Base-by-base conservation (phyloP, 225 moss, liverwort and hornwort species). In the Ulota crispa region DNA sequence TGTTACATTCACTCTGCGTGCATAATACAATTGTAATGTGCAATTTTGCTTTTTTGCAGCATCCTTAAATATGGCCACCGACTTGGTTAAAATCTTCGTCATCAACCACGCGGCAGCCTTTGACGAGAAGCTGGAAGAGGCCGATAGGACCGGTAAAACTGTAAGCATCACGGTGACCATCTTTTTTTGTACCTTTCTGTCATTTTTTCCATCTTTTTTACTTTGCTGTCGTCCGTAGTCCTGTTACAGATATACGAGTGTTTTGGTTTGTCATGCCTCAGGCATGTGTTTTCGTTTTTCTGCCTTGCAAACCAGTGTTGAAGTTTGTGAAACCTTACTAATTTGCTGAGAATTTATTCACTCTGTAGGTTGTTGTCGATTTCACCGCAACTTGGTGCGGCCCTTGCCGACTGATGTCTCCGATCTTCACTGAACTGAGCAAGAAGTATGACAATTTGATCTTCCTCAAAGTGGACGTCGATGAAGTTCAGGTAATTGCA, bases 371-470 rank as follows among this genome's bases (percentile, higher is more conserved):
- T 67, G 91, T 95, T 15, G 92, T 97, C 21, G 92, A 94, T 83
- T 94, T 94, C 81, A 91, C 94, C 15, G 94, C 94, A 37, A 88
- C 92, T 47, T 97, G 96, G 96, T 97, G 96, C 73, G 93, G 92
- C 11, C 96, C 96, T 56, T 97, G 96, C 88, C 87, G 88, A 57
- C 42, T 78, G n/a, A 97, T 97, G 84, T 50, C 95, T 32, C 96
- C 96, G 10, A 26, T 89, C 30, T 97, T 93, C 78, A 42, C 27
- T 28, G 93, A 92, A 10, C 80, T 97, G 55, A 92, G 93, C 64
- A 95, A 95, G 87, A 95, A 91, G 69, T 90, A 90, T n/a, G 60
- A 86, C 1, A 81, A 81, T 9, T 63, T 97, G 71, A 75, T 97
- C 39, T 97, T 91, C 83, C 77, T 97, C 64, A 92, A 97, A 84